phyloP scores from a whole-genome alignment of 208 protist genomes.

The Trypanosoma theileri region DNA sequence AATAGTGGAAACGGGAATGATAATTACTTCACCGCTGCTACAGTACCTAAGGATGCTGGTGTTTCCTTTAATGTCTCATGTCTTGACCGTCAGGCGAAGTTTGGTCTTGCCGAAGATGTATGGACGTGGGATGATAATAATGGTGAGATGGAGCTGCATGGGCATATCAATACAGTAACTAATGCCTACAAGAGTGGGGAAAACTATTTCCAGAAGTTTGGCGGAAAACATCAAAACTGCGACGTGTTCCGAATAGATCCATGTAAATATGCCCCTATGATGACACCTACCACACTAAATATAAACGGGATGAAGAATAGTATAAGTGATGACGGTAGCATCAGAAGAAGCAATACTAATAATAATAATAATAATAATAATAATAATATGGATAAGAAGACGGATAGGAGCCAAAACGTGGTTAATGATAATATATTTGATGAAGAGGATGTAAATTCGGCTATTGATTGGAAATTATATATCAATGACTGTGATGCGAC shows the following conservation, averaged over 20 bases:
- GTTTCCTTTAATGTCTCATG: conserved; percentile 77
- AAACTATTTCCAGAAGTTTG: conserved; percentile 91
- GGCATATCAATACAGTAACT: conserved; percentile 53
- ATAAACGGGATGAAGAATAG: no score
- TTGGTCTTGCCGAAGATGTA: conserved; percentile 50
- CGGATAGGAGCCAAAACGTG: conserved; percentile 3
- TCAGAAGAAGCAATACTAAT: no score
- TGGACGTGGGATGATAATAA: conserved; percentile 47
- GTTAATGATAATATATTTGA: no score
- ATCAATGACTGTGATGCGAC: conserved; percentile 86
- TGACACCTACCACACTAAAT: conserved; percentile 49
- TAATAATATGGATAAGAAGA: neutral
- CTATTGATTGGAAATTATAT: conserved; percentile 76
- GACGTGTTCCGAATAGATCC: conserved; percentile 74
- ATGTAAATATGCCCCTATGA: conserved; percentile 82
- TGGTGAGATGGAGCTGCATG: conserved; percentile 31
- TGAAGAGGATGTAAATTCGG: conserved; percentile 17
- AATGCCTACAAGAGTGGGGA: conserved; percentile 63
- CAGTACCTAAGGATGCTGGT: conserved; percentile 40
- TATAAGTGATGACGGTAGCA: no score
- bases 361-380: no score
- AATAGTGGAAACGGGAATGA: no score
- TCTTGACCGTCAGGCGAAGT: conserved; percentile 59
- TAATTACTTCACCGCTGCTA: conserved; percentile 38
- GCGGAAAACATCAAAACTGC: conserved; percentile 79